Evolutionary conservation across 306 rosid species (phyloP).

Genomic region (Malus asiatica): DNA sequence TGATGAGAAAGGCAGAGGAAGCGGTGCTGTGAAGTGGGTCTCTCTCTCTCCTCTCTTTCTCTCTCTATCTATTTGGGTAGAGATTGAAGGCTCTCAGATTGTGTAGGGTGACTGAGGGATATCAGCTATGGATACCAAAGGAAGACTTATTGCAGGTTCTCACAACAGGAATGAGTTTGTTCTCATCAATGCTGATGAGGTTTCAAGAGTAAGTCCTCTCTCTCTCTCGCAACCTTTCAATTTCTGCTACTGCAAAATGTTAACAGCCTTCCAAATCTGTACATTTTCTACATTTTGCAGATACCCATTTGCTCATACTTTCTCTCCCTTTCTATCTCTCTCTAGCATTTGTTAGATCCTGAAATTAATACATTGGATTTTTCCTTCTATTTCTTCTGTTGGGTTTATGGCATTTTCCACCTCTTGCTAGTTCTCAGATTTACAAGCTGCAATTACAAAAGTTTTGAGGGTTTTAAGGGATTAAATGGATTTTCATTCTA

Average conservation of each 20-base stretch:
- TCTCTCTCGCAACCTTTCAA: not conserved
- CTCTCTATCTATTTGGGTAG: not conserved
- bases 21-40: constrained; percentile 21
- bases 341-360: not conserved
- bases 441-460: not conserved
- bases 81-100: constrained; percentile 25
- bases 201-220: constrained; percentile 46
- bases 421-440: not conserved
- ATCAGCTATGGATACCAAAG: constrained; percentile 49
- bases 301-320: constrained; percentile 6
- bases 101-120: constrained; percentile 2
- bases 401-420: not conserved
- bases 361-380: not conserved
- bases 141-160: constrained; percentile 66
- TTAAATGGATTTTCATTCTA: not conserved
- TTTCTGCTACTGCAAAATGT: constrained; percentile 11
- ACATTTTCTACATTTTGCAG: constrained; percentile 10
- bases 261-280: constrained; percentile 5
- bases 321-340: not conserved
- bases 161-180: constrained; percentile 77
- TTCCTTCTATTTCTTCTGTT: not conserved
- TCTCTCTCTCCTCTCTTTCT: not conserved
- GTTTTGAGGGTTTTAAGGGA: not conserved
- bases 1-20: constrained; percentile 15
- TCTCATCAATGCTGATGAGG: constrained; percentile 75